phyloP scores from a whole-genome alignment of 2,329 filamentous ascomycete genomes.

The Apiospora rasikravindrae region DNA sequence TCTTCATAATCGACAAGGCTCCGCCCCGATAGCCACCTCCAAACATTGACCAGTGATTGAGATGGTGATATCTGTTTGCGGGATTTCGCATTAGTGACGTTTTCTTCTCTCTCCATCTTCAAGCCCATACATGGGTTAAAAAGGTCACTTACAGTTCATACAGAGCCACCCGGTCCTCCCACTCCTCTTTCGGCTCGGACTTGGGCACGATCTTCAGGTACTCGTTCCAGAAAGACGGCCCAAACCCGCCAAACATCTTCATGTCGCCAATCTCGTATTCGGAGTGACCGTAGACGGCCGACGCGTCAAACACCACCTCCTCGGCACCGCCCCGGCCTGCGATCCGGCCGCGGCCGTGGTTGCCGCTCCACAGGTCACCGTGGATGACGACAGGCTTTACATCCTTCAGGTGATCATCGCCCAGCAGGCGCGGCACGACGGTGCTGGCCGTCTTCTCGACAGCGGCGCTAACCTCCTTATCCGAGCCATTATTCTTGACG shows the following conservation, averaged over 20 bases:
- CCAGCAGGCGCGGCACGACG: conserved; percentile 80
- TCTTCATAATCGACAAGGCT: conserved; percentile 80
- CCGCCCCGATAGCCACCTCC: conserved; percentile 78
- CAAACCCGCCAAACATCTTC: conserved; percentile 95
- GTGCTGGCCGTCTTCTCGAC: conserved; percentile 67
- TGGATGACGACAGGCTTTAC: conserved; percentile 83
- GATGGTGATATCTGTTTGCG: conserved; percentile 74
- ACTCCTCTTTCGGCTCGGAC: conserved; percentile 81
- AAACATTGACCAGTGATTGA: conserved; percentile 89
- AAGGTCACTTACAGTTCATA: conserved; percentile 75
- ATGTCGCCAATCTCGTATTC: conserved; percentile 95
- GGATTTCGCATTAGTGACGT: neutral
- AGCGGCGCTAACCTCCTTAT: conserved; percentile 64
- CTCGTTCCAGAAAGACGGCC: conserved; percentile 71
- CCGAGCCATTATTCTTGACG: conserved; percentile 65
- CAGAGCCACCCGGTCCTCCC: conserved; percentile 78
- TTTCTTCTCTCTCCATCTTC: neutral
- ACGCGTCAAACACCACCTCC: conserved; percentile 83
- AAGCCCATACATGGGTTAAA: neutral
- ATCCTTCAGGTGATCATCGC: conserved; percentile 66
- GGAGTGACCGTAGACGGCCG: conserved; percentile 80
- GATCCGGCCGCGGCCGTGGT: conserved; percentile 72
- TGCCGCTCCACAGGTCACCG: conserved; percentile 93
- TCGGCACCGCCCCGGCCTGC: conserved; percentile 57
- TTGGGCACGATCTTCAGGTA: conserved; percentile 79